These are phyloP conservation scores for Cytospora chrysosperma DNA, from an alignment of 2,329 filamentous ascomycete species.

Conservation along the genomic window DNA sequence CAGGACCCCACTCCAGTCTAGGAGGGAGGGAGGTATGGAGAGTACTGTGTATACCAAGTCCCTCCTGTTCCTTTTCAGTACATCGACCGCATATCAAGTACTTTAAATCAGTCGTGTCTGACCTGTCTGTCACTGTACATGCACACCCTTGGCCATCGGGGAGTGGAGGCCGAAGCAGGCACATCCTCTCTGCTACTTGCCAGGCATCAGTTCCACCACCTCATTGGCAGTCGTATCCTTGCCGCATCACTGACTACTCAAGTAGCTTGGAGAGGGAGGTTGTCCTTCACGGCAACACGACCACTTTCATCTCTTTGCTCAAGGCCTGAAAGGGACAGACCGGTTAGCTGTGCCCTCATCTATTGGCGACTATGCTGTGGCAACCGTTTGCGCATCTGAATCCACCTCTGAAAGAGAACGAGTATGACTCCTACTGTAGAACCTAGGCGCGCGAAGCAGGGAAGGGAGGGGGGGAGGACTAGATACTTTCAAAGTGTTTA, in stretches of 20 bases:
- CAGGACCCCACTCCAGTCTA: neutral
- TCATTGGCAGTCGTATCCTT: neutral
- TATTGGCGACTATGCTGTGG: neutral
- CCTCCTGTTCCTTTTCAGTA: neutral
- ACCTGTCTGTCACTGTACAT: neutral
- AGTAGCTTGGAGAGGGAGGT: neutral
- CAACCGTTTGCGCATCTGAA: neutral
- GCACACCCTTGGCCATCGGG: neutral
- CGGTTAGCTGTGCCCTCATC: neutral
- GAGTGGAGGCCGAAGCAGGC: neutral
- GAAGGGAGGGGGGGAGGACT: too few species aligned
- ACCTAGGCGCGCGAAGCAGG: too few species aligned
- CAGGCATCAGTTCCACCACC: neutral
- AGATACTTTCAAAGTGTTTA: neutral
- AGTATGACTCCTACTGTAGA: neutral
- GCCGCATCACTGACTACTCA: neutral
- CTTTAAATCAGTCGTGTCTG: neutral
- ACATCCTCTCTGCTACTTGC: neutral
- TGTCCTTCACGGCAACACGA: neutral
- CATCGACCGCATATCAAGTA: conserved; percentile 1
- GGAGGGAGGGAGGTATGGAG: neutral
- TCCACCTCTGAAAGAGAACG: neutral
- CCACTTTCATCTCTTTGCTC: neutral
- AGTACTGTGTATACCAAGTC: neutral
- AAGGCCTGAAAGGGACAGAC: neutral